Conservation (phyloP, 2,329 filamentous ascomycete species). For the Ustilaginoidea virens region DNA sequence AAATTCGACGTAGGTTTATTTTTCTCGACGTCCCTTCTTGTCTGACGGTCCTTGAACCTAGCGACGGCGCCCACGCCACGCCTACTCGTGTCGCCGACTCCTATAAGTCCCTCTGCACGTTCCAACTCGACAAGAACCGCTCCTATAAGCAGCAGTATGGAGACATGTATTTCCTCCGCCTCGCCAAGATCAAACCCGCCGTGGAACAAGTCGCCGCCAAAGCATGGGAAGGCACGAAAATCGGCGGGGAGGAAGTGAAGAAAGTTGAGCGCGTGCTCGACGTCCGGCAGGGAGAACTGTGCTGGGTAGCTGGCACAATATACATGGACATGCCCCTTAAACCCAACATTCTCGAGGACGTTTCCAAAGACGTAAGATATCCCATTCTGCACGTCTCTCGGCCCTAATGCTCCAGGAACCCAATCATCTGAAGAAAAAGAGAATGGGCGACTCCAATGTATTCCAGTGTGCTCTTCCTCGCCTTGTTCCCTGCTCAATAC, state of each 20-base stretch:
- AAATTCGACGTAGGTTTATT: conserved; percentile 15
- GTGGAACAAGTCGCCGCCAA: conserved; percentile 60
- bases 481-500: too few relatives aligned
- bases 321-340: conserved; percentile 97
- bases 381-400: conserved; percentile 1
- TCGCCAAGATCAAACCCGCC: conserved; percentile 72
- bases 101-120: conserved; percentile 66
- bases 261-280: conserved; percentile 82
- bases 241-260: conserved; percentile 60
- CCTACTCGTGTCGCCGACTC: conserved; percentile 36
- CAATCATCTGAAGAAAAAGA: too few relatives aligned
- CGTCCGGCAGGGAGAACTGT: conserved; percentile 86
- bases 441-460: too few relatives aligned
- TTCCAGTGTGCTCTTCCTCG: too few relatives aligned
- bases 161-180: conserved; percentile 91
- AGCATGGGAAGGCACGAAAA: conserved; percentile 63
- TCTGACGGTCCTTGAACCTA: too few relatives aligned
- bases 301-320: conserved; percentile 87
- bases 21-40: too few relatives aligned
- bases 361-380: conserved; percentile 65
- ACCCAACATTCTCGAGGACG: conserved; percentile 88
- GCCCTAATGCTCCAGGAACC: too few relatives aligned
- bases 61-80: conserved; percentile 19
- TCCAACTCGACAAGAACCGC: conserved; percentile 50
- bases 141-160: conserved; percentile 92